phyloP scores from a whole-genome alignment of 768 basidiomycete species.

The Hygrophoropsis aurantiaca region DNA sequence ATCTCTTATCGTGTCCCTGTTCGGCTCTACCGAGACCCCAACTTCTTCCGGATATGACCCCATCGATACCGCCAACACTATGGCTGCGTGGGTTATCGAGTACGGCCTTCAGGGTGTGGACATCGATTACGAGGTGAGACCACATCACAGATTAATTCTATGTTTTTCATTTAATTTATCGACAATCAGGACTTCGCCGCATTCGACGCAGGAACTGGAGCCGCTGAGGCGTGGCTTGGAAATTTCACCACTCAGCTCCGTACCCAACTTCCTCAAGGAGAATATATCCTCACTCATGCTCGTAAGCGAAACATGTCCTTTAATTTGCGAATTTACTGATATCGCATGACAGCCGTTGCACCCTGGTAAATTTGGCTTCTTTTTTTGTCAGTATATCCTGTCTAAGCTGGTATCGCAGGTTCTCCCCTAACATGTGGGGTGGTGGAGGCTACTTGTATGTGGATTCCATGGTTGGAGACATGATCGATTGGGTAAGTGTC shows the following conservation, averaged over 20 bases:
- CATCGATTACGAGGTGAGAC: constrained; percentile 47
- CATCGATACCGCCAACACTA: constrained; percentile 36
- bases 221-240: constrained; percentile 34
- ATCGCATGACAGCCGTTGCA: constrained; percentile 30
- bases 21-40: constrained; percentile 45
- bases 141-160: not conserved
- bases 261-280: constrained; percentile 27
- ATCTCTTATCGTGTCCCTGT: constrained; percentile 55
- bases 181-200: constrained; percentile 28
- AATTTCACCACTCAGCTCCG: constrained; percentile 34
- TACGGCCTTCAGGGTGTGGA: constrained; percentile 54
- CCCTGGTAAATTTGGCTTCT: constrained; percentile 28
- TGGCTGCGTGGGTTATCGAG: constrained; percentile 46
- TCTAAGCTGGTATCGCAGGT: constrained; percentile 17
- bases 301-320: constrained; percentile 21
- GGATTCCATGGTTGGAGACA: constrained; percentile 33
- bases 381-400: not conserved
- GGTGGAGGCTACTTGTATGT: constrained; percentile 40
- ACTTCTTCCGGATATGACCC: constrained; percentile 42
- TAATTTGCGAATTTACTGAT: not conserved
- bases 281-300: constrained; percentile 35
- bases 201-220: constrained; percentile 34
- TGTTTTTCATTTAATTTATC: not conserved
- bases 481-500: constrained; percentile 39
- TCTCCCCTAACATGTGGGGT: constrained; percentile 29